Evolutionary conservation across 2,329 filamentous ascomycete genomes (phyloP).

Genomic region (Coleophoma cylindrospora): DNA sequence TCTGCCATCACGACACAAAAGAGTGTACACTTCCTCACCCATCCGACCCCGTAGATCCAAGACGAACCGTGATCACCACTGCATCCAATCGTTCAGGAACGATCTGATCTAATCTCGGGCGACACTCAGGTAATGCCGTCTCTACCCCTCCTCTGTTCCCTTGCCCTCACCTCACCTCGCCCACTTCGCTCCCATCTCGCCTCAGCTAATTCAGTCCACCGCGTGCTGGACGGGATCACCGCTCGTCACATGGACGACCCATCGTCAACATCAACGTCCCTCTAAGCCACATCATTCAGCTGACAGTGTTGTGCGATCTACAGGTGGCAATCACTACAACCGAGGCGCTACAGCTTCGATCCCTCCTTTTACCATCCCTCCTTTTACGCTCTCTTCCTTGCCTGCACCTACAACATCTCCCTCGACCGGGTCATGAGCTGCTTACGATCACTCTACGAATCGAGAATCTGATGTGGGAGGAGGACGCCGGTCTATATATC

Average conservation of each 20-base stretch:
- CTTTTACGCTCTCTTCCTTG: conserved; percentile 4
- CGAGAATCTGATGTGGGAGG: conserved; percentile 23
- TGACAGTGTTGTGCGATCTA: conserved; percentile 20
- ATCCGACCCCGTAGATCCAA: neutral
- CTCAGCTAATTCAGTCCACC: neutral
- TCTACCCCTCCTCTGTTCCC: neutral
- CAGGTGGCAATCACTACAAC: conserved; percentile 17
- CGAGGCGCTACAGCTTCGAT: conserved; percentile 16
- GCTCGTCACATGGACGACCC: conserved; percentile 11
- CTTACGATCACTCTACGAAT: conserved; percentile 14
- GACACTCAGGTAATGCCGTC: neutral
- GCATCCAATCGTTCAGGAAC: too few species aligned
- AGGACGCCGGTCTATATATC: conserved; percentile 13
- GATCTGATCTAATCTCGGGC: too few species aligned
- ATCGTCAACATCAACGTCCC: conserved; percentile 8
- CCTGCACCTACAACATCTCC: conserved; percentile 11
- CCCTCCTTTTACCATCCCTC: neutral
- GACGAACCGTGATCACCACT: neutral
- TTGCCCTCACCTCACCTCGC: neutral
- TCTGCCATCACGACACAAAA: too few species aligned
- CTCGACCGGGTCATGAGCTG: conserved; percentile 23
- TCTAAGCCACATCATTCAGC: conserved; percentile 14
- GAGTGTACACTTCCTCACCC: too few species aligned
- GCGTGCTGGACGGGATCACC: neutral
- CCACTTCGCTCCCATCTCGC: conserved; percentile 1